A percentile compares a stretch with the other conserved stretches of the same genome.
These are phyloP conservation scores for Adansonia grandidieri DNA, from an alignment of 441 rosid genomes.

Conservation along the genomic window DNA sequence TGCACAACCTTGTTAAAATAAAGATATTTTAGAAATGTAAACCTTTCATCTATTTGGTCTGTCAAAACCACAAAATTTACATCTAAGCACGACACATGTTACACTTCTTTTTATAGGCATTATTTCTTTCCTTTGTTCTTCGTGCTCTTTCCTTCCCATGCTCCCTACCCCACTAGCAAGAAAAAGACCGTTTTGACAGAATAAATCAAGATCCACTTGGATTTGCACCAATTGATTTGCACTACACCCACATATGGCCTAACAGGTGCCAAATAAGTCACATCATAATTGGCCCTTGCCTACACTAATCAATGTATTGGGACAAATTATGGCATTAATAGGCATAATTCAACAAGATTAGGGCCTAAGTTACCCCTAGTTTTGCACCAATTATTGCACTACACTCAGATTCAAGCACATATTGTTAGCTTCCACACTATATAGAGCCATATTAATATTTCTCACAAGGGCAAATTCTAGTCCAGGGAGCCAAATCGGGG, in stretches of 20 bases:
- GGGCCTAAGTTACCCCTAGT: not conserved
- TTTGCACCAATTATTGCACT: not conserved
- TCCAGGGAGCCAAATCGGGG: not conserved
- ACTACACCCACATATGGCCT: not conserved
- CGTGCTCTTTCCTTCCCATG: not conserved
- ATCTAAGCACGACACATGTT: not conserved
- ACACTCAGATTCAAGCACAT: not conserved
- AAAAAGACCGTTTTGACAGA: not conserved
- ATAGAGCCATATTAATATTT: too few species aligned
- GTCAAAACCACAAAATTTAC: not conserved
- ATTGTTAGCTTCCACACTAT: not conserved
- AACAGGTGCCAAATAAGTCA: not conserved
- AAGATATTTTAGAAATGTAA: not conserved
- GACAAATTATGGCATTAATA: not conserved
- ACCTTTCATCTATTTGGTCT: not conserved
- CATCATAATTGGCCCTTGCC: not conserved
- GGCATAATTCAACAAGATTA: not conserved
- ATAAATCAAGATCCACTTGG: not conserved
- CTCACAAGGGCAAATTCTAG: not conserved
- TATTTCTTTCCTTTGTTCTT: not conserved
- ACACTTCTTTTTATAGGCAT: not conserved
- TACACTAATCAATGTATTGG: not conserved
- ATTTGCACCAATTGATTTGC: not conserved
- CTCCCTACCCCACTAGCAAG: not conserved
- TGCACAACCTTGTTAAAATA: not conserved